Evolutionary conservation across 2,329 filamentous ascomycete genomes (phyloP), one percentile per base, ranked within the genome.

Genomic region (Immersiporthe knoxdaviesiana): DNA sequence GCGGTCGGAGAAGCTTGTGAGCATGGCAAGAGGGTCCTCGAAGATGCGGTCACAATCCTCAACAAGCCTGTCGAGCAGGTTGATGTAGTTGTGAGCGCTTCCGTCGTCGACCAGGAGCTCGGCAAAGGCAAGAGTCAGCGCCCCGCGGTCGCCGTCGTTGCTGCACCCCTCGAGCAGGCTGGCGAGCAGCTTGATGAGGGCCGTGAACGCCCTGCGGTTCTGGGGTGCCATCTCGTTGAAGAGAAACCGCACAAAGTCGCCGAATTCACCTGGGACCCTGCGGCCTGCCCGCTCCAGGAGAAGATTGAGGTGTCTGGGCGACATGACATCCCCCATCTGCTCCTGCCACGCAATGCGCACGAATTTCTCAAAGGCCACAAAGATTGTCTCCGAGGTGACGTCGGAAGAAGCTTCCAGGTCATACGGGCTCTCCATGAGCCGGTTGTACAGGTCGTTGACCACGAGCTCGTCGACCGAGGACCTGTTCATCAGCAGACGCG

Each of bases 361-460:
- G 74, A 97, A 98, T 71, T 97, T 97, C 78, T 97, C 94, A 77
- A 97, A 98, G 0, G 94, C 92, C 35, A 92, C 91, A 76, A 97
- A 97, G 6, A 98, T 86, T 27, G 95, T 90, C 75, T 97, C 94
- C 11, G 95, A 89, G 3, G 90, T 87, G 11, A 92, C 85, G 70
- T 97, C 93, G 0, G 89, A 86, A 1, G 92, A 89, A 12, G 90
- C 84, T 66, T 97, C 91, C 72, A 92, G 86, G 75, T 93, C 93
- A 65, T 88, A 91, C 0, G 94, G 92, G 72, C 91, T 91, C 77
- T 97, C 94, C 24, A 97, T 89, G 18, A 97, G 85, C 44, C 90
- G 87, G 76, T 97, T 97, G 80, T 97, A 97, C 1, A 97, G 83
- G 74, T 97, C 93, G 75, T 97, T 97, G 73, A 97, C 91, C 1